Conservation (phyloP, 2,329 filamentous ascomycete species). For the Aspergillus unguis region DNA sequence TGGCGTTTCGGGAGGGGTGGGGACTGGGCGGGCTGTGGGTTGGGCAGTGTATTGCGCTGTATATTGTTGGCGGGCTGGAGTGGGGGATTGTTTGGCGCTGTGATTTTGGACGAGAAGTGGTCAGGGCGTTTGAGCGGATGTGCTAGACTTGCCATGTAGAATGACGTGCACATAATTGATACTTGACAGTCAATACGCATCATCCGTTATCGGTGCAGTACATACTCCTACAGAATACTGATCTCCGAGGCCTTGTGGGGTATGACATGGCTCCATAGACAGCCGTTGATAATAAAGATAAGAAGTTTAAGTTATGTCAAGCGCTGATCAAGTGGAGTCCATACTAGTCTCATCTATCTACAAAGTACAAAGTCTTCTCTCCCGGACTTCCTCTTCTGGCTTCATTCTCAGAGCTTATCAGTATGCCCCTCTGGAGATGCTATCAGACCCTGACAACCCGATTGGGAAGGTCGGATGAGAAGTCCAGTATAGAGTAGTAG, state of each 20-base stretch:
- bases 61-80: constrained; percentile 72
- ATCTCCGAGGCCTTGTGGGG: too few species aligned
- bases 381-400: constrained; percentile 20
- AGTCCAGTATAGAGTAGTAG: not conserved
- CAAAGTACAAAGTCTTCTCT: constrained; percentile 10
- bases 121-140: constrained; percentile 68
- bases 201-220: too few species aligned
- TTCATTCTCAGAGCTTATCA: not conserved
- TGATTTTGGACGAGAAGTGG: constrained; percentile 71
- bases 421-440: not conserved
- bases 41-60: constrained; percentile 76
- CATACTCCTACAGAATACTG: too few species aligned
- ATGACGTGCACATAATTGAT: not conserved
- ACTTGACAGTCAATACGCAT: not conserved
- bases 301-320: too few species aligned
- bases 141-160: constrained; percentile 41
- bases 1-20: constrained; percentile 78
- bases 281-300: too few species aligned
- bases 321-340: too few species aligned
- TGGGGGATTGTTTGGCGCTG: constrained; percentile 77
- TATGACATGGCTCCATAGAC: too few species aligned
- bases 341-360: too few species aligned
- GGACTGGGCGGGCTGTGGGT: constrained; percentile 77
- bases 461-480: not conserved
- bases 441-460: not conserved